A percentile compares a stretch with the other conserved stretches of the same genome.
Conservation (phyloP, 306 rosid species). For the Herpetospermum pedunculosum region DNA sequence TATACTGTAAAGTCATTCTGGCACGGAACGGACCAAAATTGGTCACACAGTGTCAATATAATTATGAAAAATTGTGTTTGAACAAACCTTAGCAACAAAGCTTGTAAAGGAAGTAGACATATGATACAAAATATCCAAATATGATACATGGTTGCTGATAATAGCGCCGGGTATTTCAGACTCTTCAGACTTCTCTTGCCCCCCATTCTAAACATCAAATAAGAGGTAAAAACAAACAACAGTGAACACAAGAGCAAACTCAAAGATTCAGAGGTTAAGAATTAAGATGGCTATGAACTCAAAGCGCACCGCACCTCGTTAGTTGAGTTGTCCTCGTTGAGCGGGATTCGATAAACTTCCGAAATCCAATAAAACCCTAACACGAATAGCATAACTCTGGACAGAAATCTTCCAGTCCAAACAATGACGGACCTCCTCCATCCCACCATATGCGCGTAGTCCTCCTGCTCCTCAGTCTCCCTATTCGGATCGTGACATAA, state of each 20-base stretch:
- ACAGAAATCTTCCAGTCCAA: slow-evolving; percentile 46
- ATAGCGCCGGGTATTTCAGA: slow-evolving; percentile 67
- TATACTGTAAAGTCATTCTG: slow-evolving; percentile 11
- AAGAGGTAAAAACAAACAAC: background rate
- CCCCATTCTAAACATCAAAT: slow-evolving; percentile 26
- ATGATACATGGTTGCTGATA: slow-evolving; percentile 78
- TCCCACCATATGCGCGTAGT: slow-evolving; percentile 72
- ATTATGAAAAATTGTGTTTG: background rate
- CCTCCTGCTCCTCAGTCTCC: slow-evolving; percentile 65
- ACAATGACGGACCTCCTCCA: slow-evolving; percentile 64
- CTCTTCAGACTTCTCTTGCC: slow-evolving; percentile 29
- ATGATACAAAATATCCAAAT: slow-evolving; percentile 90
- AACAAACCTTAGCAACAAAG: slow-evolving; percentile 94
- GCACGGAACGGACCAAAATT: background rate
- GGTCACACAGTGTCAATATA: background rate
- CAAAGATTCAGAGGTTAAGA: background rate
- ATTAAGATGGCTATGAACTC: background rate
- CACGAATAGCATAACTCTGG: slow-evolving; percentile 62
- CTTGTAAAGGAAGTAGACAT: slow-evolving; percentile 88
- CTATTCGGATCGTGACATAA: slow-evolving; percentile 47
- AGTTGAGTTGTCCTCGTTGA: slow-evolving; percentile 12
- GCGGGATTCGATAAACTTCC: slow-evolving; percentile 20
- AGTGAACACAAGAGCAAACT: background rate
- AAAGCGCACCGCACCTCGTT: slow-evolving; percentile 30
- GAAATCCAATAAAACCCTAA: slow-evolving; percentile 92